Evolutionary conservation across 345 rosid genomes (phyloP).

Genomic region (Diplotaxis tenuifolia): DNA sequence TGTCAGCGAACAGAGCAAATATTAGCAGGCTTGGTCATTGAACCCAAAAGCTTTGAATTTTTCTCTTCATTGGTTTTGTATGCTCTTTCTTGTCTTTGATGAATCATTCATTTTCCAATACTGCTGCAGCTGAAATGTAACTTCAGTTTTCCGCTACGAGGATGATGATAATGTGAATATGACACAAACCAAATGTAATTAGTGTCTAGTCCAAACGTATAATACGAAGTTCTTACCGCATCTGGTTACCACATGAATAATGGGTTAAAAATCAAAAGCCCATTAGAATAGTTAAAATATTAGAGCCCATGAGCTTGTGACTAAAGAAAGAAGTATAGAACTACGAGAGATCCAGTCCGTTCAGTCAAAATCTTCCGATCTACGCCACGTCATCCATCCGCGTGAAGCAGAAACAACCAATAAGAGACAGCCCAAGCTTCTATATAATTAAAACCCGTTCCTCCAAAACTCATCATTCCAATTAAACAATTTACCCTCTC

Average conservation of each 20-base stretch:
- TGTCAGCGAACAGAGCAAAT: conserved; percentile 5
- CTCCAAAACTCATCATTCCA: not conserved
- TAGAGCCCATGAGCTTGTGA: not conserved
- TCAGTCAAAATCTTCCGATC: not conserved
- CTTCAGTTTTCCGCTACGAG: not conserved
- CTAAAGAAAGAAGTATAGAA: not conserved
- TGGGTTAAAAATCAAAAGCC: not conserved
- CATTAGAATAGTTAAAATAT: not conserved
- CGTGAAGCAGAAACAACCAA: not conserved
- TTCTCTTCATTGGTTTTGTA: not conserved
- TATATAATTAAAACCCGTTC: not conserved
- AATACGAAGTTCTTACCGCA: not conserved
- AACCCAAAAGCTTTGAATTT: conserved; percentile 1
- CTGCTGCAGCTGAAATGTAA: not conserved
- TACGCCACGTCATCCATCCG: conserved; percentile 15
- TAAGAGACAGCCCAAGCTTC: not conserved
- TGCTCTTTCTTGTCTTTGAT: not conserved
- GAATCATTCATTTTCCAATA: not conserved
- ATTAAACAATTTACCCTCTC: not conserved
- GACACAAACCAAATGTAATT: not conserved
- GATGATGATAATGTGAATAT: not conserved
- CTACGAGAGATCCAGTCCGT: conserved; percentile 2
- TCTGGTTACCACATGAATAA: not conserved
- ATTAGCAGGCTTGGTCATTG: conserved; percentile 7
- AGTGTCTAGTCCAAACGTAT: not conserved